Conservation (phyloP, 441 rosid genomes). For the Melastoma candidum region DNA sequence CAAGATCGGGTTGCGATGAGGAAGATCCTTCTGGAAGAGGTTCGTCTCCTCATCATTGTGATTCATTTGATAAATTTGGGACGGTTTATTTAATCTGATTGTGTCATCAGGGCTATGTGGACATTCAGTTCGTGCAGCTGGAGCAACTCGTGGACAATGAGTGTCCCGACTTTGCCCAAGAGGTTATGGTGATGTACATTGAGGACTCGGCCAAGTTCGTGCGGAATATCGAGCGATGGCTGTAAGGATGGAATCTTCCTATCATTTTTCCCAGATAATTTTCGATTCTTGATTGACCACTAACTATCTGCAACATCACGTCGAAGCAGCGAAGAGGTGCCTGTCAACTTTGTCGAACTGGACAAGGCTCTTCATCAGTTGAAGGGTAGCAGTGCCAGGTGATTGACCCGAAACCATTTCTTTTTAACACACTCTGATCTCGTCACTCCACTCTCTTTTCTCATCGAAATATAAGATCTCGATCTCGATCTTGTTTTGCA, state of each 20-base stretch:
- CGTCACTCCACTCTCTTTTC: not conserved
- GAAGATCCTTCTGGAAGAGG: too few relatives aligned
- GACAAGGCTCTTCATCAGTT: constrained; percentile 17
- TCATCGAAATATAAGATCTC: not conserved
- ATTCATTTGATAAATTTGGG: too few relatives aligned
- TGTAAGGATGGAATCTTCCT: constrained; percentile 13
- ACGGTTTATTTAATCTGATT: too few relatives aligned
- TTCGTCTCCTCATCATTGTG: too few relatives aligned
- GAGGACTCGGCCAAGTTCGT: constrained; percentile 13
- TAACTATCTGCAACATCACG: not conserved
- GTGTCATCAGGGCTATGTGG: constrained; percentile 21
- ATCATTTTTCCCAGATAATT: not conserved
- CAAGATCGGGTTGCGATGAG: too few relatives aligned
- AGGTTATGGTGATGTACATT: constrained; percentile 15
- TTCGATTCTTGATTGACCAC: not conserved
- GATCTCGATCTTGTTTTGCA: constrained; percentile 5
- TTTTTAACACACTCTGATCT: not conserved
- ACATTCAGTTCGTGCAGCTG: constrained; percentile 15
- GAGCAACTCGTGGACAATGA: constrained; percentile 9
- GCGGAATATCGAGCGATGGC: constrained; percentile 2
- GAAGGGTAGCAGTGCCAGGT: constrained; percentile 25
- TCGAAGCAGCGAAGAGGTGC: constrained; percentile 12
- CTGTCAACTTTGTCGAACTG: constrained; percentile 8
- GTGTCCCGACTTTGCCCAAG: constrained; percentile 20
- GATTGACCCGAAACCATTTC: not conserved